phyloP scores from a whole-genome alignment of 164 flowering plant species.

The Santalum album region DNA sequence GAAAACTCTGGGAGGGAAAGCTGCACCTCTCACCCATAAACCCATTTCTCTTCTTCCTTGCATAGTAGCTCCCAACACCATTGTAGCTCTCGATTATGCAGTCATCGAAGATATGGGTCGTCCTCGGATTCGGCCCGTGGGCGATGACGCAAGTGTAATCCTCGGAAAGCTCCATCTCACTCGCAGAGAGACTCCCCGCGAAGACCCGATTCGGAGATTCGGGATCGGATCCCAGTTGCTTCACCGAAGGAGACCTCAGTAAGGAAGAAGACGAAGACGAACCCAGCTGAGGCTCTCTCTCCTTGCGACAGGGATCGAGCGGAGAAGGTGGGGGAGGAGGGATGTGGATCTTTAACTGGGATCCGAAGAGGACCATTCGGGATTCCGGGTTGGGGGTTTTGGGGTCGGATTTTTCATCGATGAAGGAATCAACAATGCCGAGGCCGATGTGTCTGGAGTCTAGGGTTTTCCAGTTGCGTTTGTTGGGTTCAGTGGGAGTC shows the following conservation, averaged over 20 bases:
- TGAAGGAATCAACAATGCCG: slow-evolving; percentile 57
- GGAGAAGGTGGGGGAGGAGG: slow-evolving; percentile 33
- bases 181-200: slow-evolving; percentile 28
- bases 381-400: slow-evolving; percentile 28
- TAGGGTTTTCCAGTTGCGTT: slow-evolving; percentile 29
- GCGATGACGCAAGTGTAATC: slow-evolving; percentile 76
- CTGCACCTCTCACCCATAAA: slow-evolving; percentile 8
- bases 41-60: slow-evolving; percentile 14
- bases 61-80: slow-evolving; percentile 28
- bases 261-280: too few relatives aligned
- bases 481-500: slow-evolving; percentile 20
- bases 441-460: slow-evolving; percentile 59
- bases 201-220: background rate
- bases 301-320: slow-evolving; percentile 20
- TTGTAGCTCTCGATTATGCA: slow-evolving; percentile 55
- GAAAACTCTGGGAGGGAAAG: slow-evolving; percentile 45
- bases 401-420: slow-evolving; percentile 21
- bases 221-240: slow-evolving; percentile 18
- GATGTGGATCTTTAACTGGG: slow-evolving; percentile 66
- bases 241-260: slow-evolving; percentile 17
- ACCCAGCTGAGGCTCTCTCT: too few relatives aligned
- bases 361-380: slow-evolving; percentile 57
- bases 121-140: slow-evolving; percentile 63
- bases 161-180: slow-evolving; percentile 73
- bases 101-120: slow-evolving; percentile 76